Conservation (phyloP, 108 stramenopile species). For the Aurantiochytrium sp. region DNA sequence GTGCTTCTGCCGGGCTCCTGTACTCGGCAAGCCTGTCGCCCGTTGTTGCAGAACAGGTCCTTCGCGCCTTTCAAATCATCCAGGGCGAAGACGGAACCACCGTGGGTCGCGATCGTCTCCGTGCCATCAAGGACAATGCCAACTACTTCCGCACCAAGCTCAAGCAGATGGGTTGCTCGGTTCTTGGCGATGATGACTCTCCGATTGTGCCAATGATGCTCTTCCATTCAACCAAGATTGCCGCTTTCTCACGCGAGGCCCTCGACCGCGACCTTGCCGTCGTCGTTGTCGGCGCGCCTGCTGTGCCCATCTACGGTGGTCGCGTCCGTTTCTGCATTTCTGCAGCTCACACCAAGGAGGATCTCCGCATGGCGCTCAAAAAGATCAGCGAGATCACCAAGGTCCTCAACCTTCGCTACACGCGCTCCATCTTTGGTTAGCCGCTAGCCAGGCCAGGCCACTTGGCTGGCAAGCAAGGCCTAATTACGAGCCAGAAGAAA, state of each 20-base stretch:
- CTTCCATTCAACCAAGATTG: constrained; percentile 93
- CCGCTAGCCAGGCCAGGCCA: neutral
- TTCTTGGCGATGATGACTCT: constrained; percentile 86
- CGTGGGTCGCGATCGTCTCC: constrained; percentile 75
- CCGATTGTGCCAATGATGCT: constrained; percentile 96
- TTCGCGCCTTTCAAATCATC: constrained; percentile 81
- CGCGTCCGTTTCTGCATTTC: constrained; percentile 92
- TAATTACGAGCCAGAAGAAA: no score
- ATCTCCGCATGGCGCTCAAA: constrained; percentile 70
- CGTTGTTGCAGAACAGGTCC: constrained; percentile 83
- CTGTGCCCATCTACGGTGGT: constrained; percentile 77
- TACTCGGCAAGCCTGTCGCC: constrained; percentile 87
- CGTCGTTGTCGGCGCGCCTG: constrained; percentile 97
- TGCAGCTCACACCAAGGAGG: constrained; percentile 85
- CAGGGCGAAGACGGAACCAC: constrained; percentile 87
- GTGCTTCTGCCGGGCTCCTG: constrained; percentile 69
- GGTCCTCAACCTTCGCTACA: neutral
- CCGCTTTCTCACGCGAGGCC: constrained; percentile 93
- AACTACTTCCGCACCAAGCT: constrained; percentile 90
- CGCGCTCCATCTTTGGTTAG: neutral
- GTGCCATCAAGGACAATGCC: constrained; percentile 81
- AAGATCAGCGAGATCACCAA: constrained; percentile 74
- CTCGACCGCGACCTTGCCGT: constrained; percentile 90
- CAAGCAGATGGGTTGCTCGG: constrained; percentile 86
- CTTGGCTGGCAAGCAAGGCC: no score